These are phyloP conservation scores for Verticillium albo-atrum DNA, from an alignment of 2,329 filamentous ascomycete genomes.

Conservation along the genomic window DNA sequence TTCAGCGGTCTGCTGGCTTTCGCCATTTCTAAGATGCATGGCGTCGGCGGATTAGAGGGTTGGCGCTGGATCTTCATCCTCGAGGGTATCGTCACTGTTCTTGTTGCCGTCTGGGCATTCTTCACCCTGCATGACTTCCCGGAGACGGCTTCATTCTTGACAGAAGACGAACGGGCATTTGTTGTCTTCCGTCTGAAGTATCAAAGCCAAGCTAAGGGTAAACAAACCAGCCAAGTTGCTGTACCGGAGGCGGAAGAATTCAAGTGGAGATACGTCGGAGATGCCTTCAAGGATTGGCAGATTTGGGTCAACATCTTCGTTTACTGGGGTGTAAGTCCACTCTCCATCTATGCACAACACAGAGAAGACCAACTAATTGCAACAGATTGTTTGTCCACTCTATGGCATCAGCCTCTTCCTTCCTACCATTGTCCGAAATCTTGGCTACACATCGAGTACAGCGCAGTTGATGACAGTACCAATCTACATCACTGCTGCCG, in stretches of 20 bases:
- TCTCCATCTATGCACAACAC: conserved; percentile 24
- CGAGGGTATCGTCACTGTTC: conserved; percentile 64
- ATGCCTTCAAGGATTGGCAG: conserved; percentile 75
- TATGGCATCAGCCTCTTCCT: conserved; percentile 56
- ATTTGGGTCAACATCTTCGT: conserved; percentile 59
- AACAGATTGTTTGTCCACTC: conserved; percentile 46
- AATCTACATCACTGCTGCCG: conserved; percentile 59
- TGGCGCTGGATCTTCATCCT: conserved; percentile 68
- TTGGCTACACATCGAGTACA: conserved; percentile 52
- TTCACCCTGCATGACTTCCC: conserved; percentile 79
- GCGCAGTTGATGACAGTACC: conserved; percentile 63
- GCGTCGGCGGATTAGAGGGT: conserved; percentile 52
- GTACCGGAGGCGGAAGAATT: conserved; percentile 70
- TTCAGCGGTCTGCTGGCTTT: conserved; percentile 71
- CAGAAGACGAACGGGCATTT: conserved; percentile 63
- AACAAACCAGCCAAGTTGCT: conserved; percentile 12
- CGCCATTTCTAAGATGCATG: conserved; percentile 66
- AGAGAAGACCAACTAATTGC: not conserved
- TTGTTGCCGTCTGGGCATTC: conserved; percentile 63
- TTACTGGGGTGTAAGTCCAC: conserved; percentile 57
- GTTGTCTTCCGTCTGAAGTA: conserved; percentile 66
- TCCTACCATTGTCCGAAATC: conserved; percentile 58
- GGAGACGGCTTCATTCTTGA: conserved; percentile 70
- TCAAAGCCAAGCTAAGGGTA: conserved; percentile 42
- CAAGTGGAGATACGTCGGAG: conserved; percentile 68